Evolutionary conservation across 371 early-diverging fungal species (phyloP), one percentile per base, ranked within the genome.

Genomic region (Chytridiales sp.): DNA sequence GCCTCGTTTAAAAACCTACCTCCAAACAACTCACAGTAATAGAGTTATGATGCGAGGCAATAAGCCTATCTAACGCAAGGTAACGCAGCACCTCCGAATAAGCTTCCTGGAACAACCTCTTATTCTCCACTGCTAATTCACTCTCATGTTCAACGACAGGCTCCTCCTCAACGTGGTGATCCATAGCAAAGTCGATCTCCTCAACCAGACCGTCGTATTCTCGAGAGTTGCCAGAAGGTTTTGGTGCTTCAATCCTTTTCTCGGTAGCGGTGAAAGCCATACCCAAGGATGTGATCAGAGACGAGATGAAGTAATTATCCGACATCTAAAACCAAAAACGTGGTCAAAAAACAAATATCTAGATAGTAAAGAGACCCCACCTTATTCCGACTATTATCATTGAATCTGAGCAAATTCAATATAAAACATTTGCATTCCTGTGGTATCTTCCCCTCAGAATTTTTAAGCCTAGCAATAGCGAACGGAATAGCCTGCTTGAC

Each of bases 361-460:
- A 38, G 21, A 13, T n/a, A n/a, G n/a, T 32, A 13, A 38, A 31
- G 15, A 4, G 17, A 1, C 21, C 59, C 58, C 72, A 85, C 85
- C 70, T 80, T 74, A 63, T 96, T 97, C 32, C 87, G 86, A 34
- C 89, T 84, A 64, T 97, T 95, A 73, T 97, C 95, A 67, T 95
- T 95, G 72, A 87, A 91, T 40, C 82, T 79, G 35, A 95, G 73
- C 13, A 94, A 75, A 32, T 88, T 85, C 56, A 92, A 58, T 34
- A 97, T 60, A 41, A 90, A 80, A 21, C 81, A 73, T 0, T 88
- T 82, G 6, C 87, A 81, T 8, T 78, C 77, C 3, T 76, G 48
- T n/a, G 89, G 91, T 0, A 87, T 76, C 41, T 79, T 72, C n/a
- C 85, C 89, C 48, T 78, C 68, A 2, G 77, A 62, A 62, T 89